Evolutionary conservation across 805 yeast genomes (phyloP).

Genomic region (Barnettozyma siamensis): DNA sequence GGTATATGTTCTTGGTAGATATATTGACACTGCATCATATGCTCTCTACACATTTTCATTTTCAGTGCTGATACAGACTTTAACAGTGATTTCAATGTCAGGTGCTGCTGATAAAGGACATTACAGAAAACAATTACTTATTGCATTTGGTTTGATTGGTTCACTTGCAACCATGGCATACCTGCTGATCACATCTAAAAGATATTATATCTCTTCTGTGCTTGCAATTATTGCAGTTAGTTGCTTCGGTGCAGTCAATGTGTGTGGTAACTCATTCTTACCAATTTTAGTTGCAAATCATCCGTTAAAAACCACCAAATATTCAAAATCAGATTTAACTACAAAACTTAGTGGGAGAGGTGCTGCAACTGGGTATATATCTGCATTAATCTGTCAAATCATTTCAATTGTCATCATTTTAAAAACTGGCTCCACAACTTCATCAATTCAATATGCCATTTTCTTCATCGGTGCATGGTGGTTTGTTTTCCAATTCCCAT

Average conservation of each 20-base stretch:
- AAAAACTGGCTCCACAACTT: conserved; percentile 31
- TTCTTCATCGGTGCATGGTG: conserved; percentile 72
- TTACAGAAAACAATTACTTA: conserved; percentile 49
- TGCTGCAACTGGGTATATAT: conserved; percentile 61
- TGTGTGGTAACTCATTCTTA: conserved; percentile 70
- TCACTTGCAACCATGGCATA: conserved; percentile 46
- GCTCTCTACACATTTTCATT: conserved; percentile 69
- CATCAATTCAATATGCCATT: conserved; percentile 53
- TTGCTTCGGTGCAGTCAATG: conserved; percentile 72
- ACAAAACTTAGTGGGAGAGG: conserved; percentile 61
- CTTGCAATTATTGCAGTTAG: conserved; percentile 60
- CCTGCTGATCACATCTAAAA: conserved; percentile 31
- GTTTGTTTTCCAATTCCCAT: conserved; percentile 64
- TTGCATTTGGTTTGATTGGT: conserved; percentile 56
- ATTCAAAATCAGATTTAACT: conserved; percentile 33
- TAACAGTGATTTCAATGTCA: conserved; percentile 64
- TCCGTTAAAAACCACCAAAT: conserved; percentile 3
- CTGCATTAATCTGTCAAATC: conserved; percentile 65
- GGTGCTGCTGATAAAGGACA: conserved; percentile 66
- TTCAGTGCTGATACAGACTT: conserved; percentile 67
- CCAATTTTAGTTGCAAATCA: conserved; percentile 53
- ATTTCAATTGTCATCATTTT: conserved; percentile 46
- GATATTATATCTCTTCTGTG: conserved; percentile 47
- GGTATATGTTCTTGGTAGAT: conserved; percentile 36
- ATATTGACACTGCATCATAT: conserved; percentile 66